These are phyloP conservation scores for Mrakia hoshinonis DNA, from an alignment of 768 basidiomycete species.

Conservation along the genomic window DNA sequence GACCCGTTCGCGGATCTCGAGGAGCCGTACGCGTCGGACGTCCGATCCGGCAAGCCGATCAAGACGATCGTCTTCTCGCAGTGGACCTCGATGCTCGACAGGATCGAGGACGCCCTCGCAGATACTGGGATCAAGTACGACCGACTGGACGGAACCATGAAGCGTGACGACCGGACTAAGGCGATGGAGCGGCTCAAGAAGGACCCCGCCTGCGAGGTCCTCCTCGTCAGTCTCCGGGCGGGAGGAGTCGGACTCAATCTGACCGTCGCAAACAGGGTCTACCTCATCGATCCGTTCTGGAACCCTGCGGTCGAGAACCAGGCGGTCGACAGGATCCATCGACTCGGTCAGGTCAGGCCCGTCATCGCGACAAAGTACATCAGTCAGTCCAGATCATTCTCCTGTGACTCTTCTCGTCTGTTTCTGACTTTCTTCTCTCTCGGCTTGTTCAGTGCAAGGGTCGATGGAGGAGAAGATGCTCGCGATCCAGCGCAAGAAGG, in stretches of 20 bases:
- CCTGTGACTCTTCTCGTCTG: not conserved
- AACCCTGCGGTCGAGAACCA: slow-evolving; percentile 97
- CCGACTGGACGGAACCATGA: slow-evolving; percentile 95
- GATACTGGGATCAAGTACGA: slow-evolving; percentile 74
- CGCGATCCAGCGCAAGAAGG: slow-evolving; percentile 91
- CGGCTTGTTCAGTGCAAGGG: slow-evolving; percentile 41
- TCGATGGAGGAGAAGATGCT: slow-evolving; percentile 87
- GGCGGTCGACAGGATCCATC: slow-evolving; percentile 95
- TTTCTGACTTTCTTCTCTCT: not conserved
- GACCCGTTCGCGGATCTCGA: slow-evolving; percentile 13
- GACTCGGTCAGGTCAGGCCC: slow-evolving; percentile 84
- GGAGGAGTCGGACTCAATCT: slow-evolving; percentile 96
- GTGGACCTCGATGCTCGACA: slow-evolving; percentile 31
- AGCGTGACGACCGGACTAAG: slow-evolving; percentile 78
- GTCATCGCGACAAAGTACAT: slow-evolving; percentile 89
- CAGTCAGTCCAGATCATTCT: slow-evolving; percentile 50
- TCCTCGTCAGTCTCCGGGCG: slow-evolving; percentile 90
- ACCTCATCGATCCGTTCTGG: slow-evolving; percentile 97
- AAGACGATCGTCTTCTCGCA: slow-evolving; percentile 30
- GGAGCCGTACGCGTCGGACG: slow-evolving; percentile 19
- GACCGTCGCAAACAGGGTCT: slow-evolving; percentile 85
- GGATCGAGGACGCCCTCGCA: slow-evolving; percentile 82
- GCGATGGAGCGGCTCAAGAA: slow-evolving; percentile 88
- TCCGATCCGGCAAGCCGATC: slow-evolving; percentile 21
- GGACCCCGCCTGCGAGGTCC: slow-evolving; percentile 83